These are phyloP conservation scores for Gonium pectorale DNA, from an alignment of 139 green algal species.

Conservation along the genomic window DNA sequence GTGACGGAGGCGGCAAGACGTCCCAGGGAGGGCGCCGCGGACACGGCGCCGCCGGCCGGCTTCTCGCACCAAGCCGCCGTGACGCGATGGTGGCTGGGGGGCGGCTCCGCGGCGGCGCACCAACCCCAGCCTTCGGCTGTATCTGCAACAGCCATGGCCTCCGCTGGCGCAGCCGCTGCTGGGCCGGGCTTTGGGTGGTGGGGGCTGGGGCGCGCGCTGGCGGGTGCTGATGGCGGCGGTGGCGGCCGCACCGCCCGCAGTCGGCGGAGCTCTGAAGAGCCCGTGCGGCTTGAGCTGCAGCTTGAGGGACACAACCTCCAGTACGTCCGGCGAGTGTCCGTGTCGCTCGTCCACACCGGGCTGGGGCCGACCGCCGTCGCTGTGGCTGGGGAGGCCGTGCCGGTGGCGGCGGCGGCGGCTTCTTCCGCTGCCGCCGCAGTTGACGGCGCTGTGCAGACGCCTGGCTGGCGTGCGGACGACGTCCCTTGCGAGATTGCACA, in stretches of 20 bases:
- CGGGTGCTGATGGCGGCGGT: background rate
- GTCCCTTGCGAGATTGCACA: slow-evolving; percentile 23
- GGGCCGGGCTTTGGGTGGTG: too few species aligned
- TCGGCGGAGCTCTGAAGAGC: background rate
- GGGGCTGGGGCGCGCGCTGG: background rate
- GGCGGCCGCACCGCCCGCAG: background rate
- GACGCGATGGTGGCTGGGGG: too few species aligned
- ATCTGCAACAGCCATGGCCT: too few species aligned
- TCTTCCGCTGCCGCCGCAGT: background rate
- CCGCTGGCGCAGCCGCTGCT: too few species aligned
- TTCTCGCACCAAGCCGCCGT: too few species aligned
- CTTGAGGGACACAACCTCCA: slow-evolving; percentile 38
- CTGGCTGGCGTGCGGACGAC: background rate
- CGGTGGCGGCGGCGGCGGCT: background rate
- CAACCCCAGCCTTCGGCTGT: too few species aligned
- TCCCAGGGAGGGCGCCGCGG: too few species aligned
- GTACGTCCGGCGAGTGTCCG: slow-evolving; percentile 31
- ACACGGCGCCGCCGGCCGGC: too few species aligned
- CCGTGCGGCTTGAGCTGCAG: slow-evolving; percentile 24
- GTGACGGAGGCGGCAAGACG: too few species aligned
- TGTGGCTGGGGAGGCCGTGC: background rate
- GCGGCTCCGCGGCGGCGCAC: too few species aligned
- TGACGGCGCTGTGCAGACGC: background rate
- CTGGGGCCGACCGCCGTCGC: background rate
- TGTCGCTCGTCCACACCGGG: background rate